Percentiles rank a stretch among this genome's conserved stretches.
Conservation (phyloP, 129 eudicot species). For the Tagetes patula region DNA sequence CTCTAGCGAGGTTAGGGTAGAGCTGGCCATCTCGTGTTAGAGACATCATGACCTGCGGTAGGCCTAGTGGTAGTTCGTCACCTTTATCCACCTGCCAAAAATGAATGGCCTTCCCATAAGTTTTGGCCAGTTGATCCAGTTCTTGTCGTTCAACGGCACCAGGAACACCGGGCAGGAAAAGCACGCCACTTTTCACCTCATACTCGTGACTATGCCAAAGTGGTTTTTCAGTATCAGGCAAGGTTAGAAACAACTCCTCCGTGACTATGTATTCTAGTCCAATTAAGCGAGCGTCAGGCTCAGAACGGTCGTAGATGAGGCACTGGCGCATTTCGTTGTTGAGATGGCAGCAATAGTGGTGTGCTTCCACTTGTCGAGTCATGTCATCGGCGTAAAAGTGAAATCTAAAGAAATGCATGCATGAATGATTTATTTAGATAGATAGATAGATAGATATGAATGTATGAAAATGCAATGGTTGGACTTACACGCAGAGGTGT, state of each 20-base stretch:
- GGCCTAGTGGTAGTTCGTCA: slow-evolving; percentile 66
- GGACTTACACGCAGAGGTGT: slow-evolving; percentile 89
- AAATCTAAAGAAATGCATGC: slow-evolving; percentile 29
- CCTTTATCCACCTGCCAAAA: slow-evolving; percentile 94
- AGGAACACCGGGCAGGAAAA: slow-evolving; percentile 81
- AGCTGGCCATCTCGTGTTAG: slow-evolving; percentile 86
- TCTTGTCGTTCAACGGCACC: slow-evolving; percentile 76
- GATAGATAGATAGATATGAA: not conserved
- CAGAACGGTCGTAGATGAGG: slow-evolving; percentile 77
- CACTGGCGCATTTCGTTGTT: slow-evolving; percentile 95
- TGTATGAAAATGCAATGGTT: not conserved
- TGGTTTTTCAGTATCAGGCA: slow-evolving; percentile 78
- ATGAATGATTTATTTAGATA: no score
- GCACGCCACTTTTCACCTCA: slow-evolving; percentile 88
- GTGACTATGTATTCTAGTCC: slow-evolving; percentile 80
- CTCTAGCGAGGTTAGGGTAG: slow-evolving; percentile 51
- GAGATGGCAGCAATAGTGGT: slow-evolving; percentile 80
- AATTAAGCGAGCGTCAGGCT: slow-evolving; percentile 64
- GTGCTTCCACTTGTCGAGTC: slow-evolving; percentile 97
- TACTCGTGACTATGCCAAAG: slow-evolving; percentile 93
- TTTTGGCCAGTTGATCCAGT: slow-evolving; percentile 59
- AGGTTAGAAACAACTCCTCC: slow-evolving; percentile 63
- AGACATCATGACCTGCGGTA: slow-evolving; percentile 94
- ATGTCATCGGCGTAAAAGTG: slow-evolving; percentile 89
- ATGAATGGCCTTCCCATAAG: slow-evolving; percentile 86